Base-by-base conservation (phyloP, 2,329 filamentous ascomycete genomes). In the Phyllosticta ampelicida region DNA sequence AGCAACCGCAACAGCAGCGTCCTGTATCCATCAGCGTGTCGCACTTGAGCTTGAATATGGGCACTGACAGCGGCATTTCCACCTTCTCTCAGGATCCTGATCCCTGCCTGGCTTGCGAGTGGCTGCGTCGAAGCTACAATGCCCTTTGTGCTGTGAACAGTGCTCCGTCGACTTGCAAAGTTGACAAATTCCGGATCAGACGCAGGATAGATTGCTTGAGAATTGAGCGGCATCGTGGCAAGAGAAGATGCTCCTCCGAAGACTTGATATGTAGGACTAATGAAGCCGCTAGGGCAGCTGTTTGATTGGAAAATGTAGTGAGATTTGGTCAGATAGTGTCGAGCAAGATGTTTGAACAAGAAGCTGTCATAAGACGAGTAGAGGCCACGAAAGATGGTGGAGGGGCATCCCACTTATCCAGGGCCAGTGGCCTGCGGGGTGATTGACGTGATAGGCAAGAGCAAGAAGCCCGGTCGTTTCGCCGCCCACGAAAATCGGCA, bases 1-100 rank as follows among this genome's bases (percentile, higher is more conserved):
- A 51, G 94, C 92, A 61, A 95, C 89, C 50, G 94, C 94, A 3
- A 97, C 89, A 9, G 94, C 92, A n/a, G 94, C 92, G 77, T 97
- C 92, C 89, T 95, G 60, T 11, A 10, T 11, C 13, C 2, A 21
- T 36, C 6, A 18, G 21, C n/a, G 16, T 23, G 2, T 23, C 20
- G 16, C 54, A 26, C 10, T 21, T 54, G 2, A 5, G 53, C 26
- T 61, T 54, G 59, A 51, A 0, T 6, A 18, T 1, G 6, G 11
- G 10, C 1, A 3, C 69, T 65, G 79, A 95, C 90, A 64, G 91
- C 94, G 62, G 90, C 90, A 76, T 97, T 99, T 56, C 94, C 94
- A 59, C 94, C 94, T 53, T 87, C 85, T 60, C 85, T 82, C n/a
- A 99, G 76, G 48, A 97, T 80, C 59, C 87, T 84, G 55, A 96